Conservation (phyloP, 2,329 filamentous ascomycete genomes). For the Fusarium citri region DNA sequence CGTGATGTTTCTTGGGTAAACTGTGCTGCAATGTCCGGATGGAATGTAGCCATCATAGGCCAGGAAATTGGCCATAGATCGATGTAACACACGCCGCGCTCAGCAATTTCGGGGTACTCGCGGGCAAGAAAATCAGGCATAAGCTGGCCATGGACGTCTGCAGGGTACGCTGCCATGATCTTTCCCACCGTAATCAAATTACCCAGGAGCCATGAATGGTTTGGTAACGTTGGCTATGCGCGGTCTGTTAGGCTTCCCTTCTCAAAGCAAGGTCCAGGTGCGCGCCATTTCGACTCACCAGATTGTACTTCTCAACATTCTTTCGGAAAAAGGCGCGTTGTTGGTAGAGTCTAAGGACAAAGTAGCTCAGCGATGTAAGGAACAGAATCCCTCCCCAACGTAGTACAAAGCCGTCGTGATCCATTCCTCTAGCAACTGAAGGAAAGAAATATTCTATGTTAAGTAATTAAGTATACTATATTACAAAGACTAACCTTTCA, state of each 20-base stretch:
- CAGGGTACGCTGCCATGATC: background rate
- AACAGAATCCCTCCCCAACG: background rate
- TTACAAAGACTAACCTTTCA: too few relatives aligned
- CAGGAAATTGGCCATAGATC: conserved; percentile 7
- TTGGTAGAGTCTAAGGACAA: background rate
- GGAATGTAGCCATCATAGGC: background rate
- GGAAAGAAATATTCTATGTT: background rate
- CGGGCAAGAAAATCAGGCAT: conserved; percentile 3
- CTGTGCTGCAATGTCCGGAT: background rate
- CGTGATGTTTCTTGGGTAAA: background rate
- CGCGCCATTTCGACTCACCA: background rate
- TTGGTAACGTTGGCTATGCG: background rate
- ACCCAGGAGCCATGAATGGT: conserved; percentile 2
- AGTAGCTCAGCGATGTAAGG: background rate
- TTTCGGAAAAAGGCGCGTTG: background rate
- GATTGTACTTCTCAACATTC: background rate
- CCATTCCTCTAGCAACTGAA: background rate
- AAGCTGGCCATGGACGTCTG: background rate
- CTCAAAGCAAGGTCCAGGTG: fast-evolving
- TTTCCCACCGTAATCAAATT: background rate
- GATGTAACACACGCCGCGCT: background rate
- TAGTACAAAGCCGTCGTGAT: background rate
- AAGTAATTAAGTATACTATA: too few relatives aligned
- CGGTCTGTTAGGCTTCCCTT: background rate
- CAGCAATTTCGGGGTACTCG: background rate